Percentiles rank a stretch among this genome's conserved stretches.
Conservation (phyloP, 345 rosid genomes). For the Litchi chinensis region DNA sequence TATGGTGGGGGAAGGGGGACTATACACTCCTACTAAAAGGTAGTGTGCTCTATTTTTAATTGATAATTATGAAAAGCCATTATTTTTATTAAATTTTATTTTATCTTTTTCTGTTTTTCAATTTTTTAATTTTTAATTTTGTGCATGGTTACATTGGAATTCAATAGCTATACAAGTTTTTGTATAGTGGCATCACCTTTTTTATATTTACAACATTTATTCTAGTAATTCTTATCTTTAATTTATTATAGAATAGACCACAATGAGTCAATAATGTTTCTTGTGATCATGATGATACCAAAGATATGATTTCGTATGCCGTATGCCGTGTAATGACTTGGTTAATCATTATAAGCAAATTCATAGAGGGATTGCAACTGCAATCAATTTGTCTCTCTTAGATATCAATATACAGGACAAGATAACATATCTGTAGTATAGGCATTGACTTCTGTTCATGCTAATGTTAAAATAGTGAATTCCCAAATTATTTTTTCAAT, state of each 20-base stretch:
- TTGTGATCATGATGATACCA: background rate
- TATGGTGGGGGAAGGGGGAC: too few species aligned
- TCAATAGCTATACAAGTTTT: too few species aligned
- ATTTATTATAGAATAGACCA: background rate
- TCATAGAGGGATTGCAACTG: too few species aligned
- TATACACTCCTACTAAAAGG: too few species aligned
- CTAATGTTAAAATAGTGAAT: background rate
- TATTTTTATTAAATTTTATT: too few species aligned
- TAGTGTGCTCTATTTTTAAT: too few species aligned
- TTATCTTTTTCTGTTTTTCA: too few species aligned
- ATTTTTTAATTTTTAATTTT: too few species aligned
- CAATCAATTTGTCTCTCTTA: too few species aligned
- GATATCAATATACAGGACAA: background rate
- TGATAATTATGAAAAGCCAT: too few species aligned
- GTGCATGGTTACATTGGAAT: too few species aligned
- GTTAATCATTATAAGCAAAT: background rate
- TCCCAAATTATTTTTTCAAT: background rate
- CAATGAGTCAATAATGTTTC: background rate
- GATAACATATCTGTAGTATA: background rate
- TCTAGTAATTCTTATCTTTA: background rate
- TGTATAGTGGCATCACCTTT: background rate
- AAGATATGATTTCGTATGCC: background rate
- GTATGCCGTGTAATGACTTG: background rate
- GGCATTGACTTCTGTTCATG: conserved; percentile 14
- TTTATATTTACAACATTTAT: background rate